Base-by-base conservation (phyloP, 2,329 filamentous ascomycete genomes). In the Aspergillus neoniger region DNA sequence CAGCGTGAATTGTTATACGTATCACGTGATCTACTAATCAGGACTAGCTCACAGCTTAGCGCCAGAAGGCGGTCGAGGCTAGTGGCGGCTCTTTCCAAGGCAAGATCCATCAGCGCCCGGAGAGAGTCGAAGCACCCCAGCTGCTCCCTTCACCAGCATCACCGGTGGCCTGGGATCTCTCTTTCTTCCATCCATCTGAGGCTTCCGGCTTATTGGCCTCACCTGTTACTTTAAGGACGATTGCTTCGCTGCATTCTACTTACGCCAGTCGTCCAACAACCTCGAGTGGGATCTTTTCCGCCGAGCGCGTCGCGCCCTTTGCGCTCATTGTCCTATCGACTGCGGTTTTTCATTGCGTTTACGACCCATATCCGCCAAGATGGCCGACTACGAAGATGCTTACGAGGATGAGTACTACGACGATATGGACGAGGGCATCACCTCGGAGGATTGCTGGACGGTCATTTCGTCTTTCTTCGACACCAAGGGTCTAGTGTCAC, bases 391-490 rank as follows among this genome's bases (percentile, higher is more conserved):
- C 70, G 83, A 86, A 58, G 82, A 85, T 55, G 85, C 88, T 64
- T 91, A 92, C 74, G 88, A 89, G 63, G 86, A 88, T 67, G 85
- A 85, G 65, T 86, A 87, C 65, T 90, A 89, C 70, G 86, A 85
- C 63, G 87, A 89, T 61, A 87, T 80, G 61, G 86, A 85, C 61
- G 87, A 90, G 63, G 88, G 81, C 43, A 96, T 98, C 80, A 96
- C 93, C 25, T 91, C 93, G 63, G 95, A 98, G 81, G 96, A 99
- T 80, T 97, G 92, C 82, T 99, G 96, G 95, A 91, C 90, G 66
- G 94, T 98, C 72, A 98, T 99, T 75, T 92, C 91, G 59, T 91
- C 95, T 9, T 98, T 97, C 82, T 99, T 99, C 80, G 92, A 97
- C 70, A 86, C 88, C 64, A 99, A 98, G 80, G 94, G 95, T 71